Conservation (phyloP, 305 asterid genomes). For the Fraxinus dipetala region DNA sequence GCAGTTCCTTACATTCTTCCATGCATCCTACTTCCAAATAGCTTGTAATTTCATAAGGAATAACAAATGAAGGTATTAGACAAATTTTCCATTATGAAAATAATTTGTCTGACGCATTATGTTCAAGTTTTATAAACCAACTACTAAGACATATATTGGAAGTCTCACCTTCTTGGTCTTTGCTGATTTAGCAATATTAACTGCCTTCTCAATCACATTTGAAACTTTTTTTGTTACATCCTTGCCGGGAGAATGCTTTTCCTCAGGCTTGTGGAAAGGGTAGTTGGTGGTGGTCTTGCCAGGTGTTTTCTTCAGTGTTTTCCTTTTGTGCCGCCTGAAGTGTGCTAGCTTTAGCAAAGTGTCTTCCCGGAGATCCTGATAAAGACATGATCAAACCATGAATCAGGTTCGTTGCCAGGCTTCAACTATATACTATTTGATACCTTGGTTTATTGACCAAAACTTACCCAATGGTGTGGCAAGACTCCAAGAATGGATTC, state of each 20-base stretch:
- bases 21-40: slow-evolving; percentile 2
- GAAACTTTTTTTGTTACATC: slow-evolving; percentile 82
- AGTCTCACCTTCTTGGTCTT: slow-evolving; percentile 73
- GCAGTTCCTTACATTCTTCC: not conserved
- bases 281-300: slow-evolving; percentile 57
- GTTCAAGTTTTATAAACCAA: not conserved
- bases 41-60: not conserved
- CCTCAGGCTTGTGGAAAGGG: slow-evolving; percentile 90
- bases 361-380: slow-evolving; percentile 94
- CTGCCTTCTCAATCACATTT: slow-evolving; percentile 82
- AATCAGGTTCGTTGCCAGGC: slow-evolving; percentile 21
- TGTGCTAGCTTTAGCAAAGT: slow-evolving; percentile 72
- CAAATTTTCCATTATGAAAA: not conserved
- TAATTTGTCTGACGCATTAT: not conserved
- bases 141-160: slow-evolving; percentile 8
- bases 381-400: slow-evolving; percentile 22
- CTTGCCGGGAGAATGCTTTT: slow-evolving; percentile 83
- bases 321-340: slow-evolving; percentile 92
- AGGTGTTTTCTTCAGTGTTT: slow-evolving; percentile 65
- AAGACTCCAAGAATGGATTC: slow-evolving; percentile 93
- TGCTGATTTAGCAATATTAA: slow-evolving; percentile 78
- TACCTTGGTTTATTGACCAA: not conserved
- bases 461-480: slow-evolving; percentile 94
- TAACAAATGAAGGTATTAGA: not conserved
- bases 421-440: slow-evolving; percentile 9